Percentiles rank a stretch among this genome's conserved stretches.
phyloP scores from a whole-genome alignment of 345 rosid genomes.

The Cardamine occulta region DNA sequence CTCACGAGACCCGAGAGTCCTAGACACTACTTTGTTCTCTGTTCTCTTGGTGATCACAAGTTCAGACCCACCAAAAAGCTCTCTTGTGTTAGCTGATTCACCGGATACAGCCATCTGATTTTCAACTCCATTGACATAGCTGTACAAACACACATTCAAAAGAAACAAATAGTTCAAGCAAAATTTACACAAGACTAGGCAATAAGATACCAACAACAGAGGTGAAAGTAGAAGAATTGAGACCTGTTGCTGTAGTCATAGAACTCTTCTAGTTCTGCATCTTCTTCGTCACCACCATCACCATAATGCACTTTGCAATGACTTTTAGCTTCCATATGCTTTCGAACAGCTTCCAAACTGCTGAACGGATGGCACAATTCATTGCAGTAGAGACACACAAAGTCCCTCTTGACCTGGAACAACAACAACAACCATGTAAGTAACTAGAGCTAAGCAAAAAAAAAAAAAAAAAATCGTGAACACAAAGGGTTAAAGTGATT shows the following conservation, averaged over 20 bases:
- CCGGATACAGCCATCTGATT: conserved; percentile 73
- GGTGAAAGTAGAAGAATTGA: not conserved
- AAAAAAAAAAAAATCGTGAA: not conserved
- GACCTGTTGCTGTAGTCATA: conserved; percentile 97
- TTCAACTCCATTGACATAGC: conserved; percentile 73
- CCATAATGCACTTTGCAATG: conserved; percentile 98
- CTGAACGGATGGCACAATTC: conserved; percentile 72
- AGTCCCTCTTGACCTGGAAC: conserved; percentile 77
- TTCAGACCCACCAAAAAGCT: conserved; percentile 86
- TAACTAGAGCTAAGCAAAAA: not conserved
- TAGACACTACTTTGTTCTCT: conserved; percentile 50
- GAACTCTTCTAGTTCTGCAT: conserved; percentile 91
- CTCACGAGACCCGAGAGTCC: conserved; percentile 87
- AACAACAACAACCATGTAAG: conserved; percentile 7
- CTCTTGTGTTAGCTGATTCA: conserved; percentile 56
- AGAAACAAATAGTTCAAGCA: conserved; percentile 12
- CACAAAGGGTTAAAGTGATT: not conserved
- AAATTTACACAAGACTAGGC: not conserved
- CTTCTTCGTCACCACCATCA: conserved; percentile 88
- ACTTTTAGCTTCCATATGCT: conserved; percentile 93
- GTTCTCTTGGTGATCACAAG: conserved; percentile 78
- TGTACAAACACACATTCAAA: conserved; percentile 38
- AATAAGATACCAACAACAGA: not conserved
- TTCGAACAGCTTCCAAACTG: conserved; percentile 93
- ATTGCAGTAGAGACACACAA: conserved; percentile 85